Percentiles rank a stretch among this genome's conserved stretches.
Evolutionary conservation across 2,329 filamentous ascomycete genomes (phyloP).

Genomic region (Aspergillus unguis): DNA sequence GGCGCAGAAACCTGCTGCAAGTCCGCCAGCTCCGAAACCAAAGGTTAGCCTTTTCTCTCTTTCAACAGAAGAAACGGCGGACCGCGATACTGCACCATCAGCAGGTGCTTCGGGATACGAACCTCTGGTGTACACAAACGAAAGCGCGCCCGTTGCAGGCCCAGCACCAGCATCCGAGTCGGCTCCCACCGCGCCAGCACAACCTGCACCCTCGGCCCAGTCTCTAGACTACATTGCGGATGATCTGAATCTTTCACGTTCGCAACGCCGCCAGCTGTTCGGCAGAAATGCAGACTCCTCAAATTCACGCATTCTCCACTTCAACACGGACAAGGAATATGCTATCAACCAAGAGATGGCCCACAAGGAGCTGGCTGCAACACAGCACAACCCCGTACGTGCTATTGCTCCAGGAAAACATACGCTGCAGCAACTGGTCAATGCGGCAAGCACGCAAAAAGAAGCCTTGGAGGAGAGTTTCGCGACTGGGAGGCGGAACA

Average conservation of each 20-base stretch:
- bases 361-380: slow-evolving; percentile 52
- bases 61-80: slow-evolving; percentile 26
- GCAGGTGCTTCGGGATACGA: slow-evolving; percentile 32
- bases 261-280: slow-evolving; percentile 78
- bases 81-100: slow-evolving; percentile 8
- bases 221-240: slow-evolving; percentile 69
- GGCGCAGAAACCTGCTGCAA: slow-evolving; percentile 10
- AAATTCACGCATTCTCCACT: slow-evolving; percentile 71
- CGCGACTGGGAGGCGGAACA: slow-evolving; percentile 72
- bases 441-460: slow-evolving; percentile 73
- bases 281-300: slow-evolving; percentile 58
- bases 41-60: slow-evolving; percentile 47
- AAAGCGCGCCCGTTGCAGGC: slow-evolving; percentile 20
- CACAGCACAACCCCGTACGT: slow-evolving; percentile 77
- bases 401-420: slow-evolving; percentile 84
- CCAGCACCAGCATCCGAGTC: slow-evolving; percentile 15
- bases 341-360: slow-evolving; percentile 76
- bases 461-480: slow-evolving; percentile 92
- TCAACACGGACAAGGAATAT: slow-evolving; percentile 88
- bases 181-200: background rate
- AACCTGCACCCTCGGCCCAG: slow-evolving; percentile 33
- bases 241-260: slow-evolving; percentile 73
- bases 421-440: slow-evolving; percentile 81
- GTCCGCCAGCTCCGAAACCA: slow-evolving; percentile 32
- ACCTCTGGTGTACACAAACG: slow-evolving; percentile 39